Evolutionary conservation across 495 filamentous ascomycete genomes (phyloP), one percentile per base, ranked within the genome.

Genomic region (Podospora didyma): DNA sequence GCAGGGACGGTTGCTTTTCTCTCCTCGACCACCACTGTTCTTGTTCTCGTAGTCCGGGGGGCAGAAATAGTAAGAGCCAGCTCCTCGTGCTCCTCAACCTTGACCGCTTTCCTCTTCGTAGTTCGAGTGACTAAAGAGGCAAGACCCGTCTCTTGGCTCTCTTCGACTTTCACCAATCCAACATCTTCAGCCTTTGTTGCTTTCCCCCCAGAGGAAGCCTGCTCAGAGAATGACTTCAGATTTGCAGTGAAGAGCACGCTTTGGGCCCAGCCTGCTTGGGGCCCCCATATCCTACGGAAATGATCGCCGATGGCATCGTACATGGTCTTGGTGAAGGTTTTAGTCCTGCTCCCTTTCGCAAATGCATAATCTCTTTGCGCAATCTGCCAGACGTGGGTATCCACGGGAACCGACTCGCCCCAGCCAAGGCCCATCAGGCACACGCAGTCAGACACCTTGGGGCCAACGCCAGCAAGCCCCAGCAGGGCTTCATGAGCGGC

Each of bases 331-430:
- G 85, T 96, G 54, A 99, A 76, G 28, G 89, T 92, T 62, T 92
- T 93, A 60, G 90, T 81, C 60, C 90, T 90, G 21, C 81, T 81
- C 1, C 53, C 67, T 28, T 89, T 94, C 2, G 89, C 89, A 55
- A 97, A 96, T 37, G 86, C 88, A 71, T 99, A 99, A 69, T 97
- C 95, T 46, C 94, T 78, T 66, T 93, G 90, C 1, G 94, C 94
- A 58, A 99, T 97, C 74, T 99, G 92, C 92, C 92, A 96, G 28
- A 98, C 93, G 78, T 99, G 94, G 3, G 94, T 99, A 72, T 99
- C 94, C 26, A 99, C 87, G 1, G 94, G 94, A 2, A 99, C 91
- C 5, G 91, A 83, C 69, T 97, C 94, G 7, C 88, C 85, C 91
- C 95, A 97, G n/a, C 93, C 93, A 5, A 99, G 75, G 12, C 94